Percentiles rank a stretch among this genome's conserved stretches.
Evolutionary conservation across 768 basidiomycete species (phyloP).

Genomic region (Astraeus odoratus): DNA sequence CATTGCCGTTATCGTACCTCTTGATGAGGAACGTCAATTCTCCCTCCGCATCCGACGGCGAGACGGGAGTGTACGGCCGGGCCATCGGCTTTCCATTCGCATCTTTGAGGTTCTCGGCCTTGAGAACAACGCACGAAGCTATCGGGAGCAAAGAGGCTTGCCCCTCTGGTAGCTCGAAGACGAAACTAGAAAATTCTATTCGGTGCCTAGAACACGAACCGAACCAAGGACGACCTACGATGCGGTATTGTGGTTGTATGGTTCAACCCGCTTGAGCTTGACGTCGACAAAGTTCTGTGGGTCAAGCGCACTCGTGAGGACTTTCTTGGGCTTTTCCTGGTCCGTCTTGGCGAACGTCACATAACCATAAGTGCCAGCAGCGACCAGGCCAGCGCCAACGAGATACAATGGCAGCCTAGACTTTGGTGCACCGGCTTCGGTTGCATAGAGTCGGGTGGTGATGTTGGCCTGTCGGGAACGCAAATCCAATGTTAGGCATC

Average conservation of each 20-base stretch:
- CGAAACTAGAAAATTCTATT: conserved; percentile 41
- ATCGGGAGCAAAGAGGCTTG: conserved; percentile 74
- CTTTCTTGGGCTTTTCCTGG: conserved; percentile 32
- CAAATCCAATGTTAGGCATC: too few relatives aligned
- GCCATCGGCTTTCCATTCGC: conserved; percentile 82
- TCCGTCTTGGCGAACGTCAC: conserved; percentile 30
- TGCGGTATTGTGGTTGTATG: conserved; percentile 93
- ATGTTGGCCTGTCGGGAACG: conserved; percentile 23
- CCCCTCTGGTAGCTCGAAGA: conserved; percentile 74
- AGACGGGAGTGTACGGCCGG: conserved; percentile 92
- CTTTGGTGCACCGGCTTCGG: conserved; percentile 39
- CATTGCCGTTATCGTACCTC: conserved; percentile 73
- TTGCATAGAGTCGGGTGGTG: conserved; percentile 39
- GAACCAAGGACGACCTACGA: conserved; percentile 37
- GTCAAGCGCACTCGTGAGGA: conserved; percentile 63
- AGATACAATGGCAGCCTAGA: conserved; percentile 45
- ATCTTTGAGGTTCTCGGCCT: conserved; percentile 64
- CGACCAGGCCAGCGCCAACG: conserved; percentile 40
- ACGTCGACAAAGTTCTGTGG: conserved; percentile 73
- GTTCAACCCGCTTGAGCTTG: conserved; percentile 70
- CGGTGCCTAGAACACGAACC: neutral
- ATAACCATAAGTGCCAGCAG: conserved; percentile 45
- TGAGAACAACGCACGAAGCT: conserved; percentile 72
- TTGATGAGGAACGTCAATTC: conserved; percentile 81
- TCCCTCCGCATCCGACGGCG: conserved; percentile 64